Conservation (phyloP, 306 rosid species). For the Sindora glabra region DNA sequence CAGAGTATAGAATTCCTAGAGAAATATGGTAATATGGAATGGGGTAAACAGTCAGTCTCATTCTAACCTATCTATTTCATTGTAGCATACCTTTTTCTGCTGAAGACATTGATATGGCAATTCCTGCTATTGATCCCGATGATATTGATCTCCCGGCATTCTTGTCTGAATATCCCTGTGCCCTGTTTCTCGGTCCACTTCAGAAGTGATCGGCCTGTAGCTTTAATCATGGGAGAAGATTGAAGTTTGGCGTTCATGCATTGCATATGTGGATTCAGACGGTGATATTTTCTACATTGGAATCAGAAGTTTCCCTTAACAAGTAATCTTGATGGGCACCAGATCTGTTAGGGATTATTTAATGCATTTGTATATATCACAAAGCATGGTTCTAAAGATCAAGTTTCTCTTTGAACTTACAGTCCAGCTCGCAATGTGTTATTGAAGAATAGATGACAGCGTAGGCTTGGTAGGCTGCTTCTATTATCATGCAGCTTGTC, state of each 20-base stretch:
- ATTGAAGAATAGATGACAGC: slow-evolving; percentile 12
- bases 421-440: slow-evolving; percentile 10
- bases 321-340: no score
- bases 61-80: neutral
- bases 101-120: slow-evolving; percentile 85
- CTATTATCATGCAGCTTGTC: slow-evolving; percentile 9
- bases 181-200: slow-evolving; percentile 52
- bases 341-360: no score
- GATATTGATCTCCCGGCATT: slow-evolving; percentile 57
- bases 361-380: neutral
- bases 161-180: slow-evolving; percentile 62
- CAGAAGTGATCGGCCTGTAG: slow-evolving; percentile 25
- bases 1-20: no score
- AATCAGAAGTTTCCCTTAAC: slow-evolving; percentile 3
- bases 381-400: slow-evolving; percentile 1
- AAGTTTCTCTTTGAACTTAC: neutral
- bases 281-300: neutral
- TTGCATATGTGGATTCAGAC: slow-evolving; percentile 8
- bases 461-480: neutral
- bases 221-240: slow-evolving; percentile 3
- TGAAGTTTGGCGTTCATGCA: slow-evolving; percentile 10
- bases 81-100: slow-evolving; percentile 98
- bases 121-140: slow-evolving; percentile 78
- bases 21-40: neutral
- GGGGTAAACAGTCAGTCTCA: neutral